A percentile compares a stretch with the other conserved stretches of the same genome.
These are phyloP conservation scores for Pythium pyrilobum DNA, from an alignment of 352 stramenopile species.

Conservation along the genomic window DNA sequence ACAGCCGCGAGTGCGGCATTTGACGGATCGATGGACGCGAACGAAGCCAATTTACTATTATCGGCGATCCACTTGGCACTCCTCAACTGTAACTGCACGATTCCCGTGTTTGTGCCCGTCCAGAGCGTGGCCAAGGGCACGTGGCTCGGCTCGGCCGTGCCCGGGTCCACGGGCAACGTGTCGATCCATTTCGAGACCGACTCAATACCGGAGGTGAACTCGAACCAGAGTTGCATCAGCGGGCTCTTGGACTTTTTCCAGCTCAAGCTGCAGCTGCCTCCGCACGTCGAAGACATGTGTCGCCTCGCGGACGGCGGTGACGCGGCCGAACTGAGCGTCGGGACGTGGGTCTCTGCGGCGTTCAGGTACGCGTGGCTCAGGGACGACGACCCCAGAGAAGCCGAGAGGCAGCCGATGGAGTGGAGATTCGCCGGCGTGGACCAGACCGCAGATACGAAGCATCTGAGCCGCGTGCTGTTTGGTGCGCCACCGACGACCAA, in stretches of 20 bases:
- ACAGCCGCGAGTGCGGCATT: neutral
- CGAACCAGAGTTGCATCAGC: conserved; percentile 74
- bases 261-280: conserved; percentile 64
- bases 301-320: conserved; percentile 28
- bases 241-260: conserved; percentile 79
- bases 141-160: conserved; percentile 64
- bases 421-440: conserved; percentile 6
- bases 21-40: conserved; percentile 42
- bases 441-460: neutral
- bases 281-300: conserved; percentile 57
- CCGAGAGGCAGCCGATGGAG: conserved; percentile 5
- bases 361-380: conserved; percentile 58
- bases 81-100: conserved; percentile 78
- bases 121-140: conserved; percentile 44
- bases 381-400: conserved; percentile 40
- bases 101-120: conserved; percentile 69
- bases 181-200: conserved; percentile 77
- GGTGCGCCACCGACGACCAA: conserved; percentile 8
- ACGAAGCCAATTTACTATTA: conserved; percentile 59
- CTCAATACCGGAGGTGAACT: conserved; percentile 58
- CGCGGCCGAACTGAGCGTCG: conserved; percentile 32
- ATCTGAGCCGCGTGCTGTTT: conserved; percentile 27
- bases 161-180: conserved; percentile 65
- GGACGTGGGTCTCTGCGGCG: conserved; percentile 62
- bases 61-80: conserved; percentile 69